These are phyloP conservation scores for Apiospora saccharicola DNA, from an alignment of 2,329 filamentous ascomycete genomes.

Conservation along the genomic window DNA sequence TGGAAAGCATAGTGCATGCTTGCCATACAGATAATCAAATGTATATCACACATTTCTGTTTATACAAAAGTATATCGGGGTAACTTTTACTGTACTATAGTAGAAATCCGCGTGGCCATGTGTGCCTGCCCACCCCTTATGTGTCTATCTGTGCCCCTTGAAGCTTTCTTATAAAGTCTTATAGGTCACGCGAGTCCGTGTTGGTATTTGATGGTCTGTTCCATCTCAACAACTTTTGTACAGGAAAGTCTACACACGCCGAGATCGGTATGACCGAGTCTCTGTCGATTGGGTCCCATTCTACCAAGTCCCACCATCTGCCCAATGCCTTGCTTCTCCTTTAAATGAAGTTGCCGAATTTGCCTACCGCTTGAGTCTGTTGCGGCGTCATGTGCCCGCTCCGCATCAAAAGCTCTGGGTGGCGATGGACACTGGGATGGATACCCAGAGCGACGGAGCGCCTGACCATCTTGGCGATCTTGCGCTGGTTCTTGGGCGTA, in stretches of 20 bases:
- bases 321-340: not conserved
- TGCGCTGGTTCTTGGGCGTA: slow-evolving; percentile 88
- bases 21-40: not conserved
- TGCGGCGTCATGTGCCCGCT: slow-evolving; percentile 27
- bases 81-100: slow-evolving; percentile 41
- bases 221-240: slow-evolving; percentile 25
- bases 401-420: slow-evolving; percentile 78
- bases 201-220: slow-evolving; percentile 32
- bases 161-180: not conserved
- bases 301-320: not conserved
- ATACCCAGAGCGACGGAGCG: slow-evolving; percentile 88
- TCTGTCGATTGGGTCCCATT: not conserved
- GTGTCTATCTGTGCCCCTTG: not conserved
- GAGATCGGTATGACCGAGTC: not conserved
- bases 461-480: slow-evolving; percentile 90
- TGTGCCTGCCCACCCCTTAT: slow-evolving; percentile 27
- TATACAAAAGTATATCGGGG: not conserved
- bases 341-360: slow-evolving; percentile 28
- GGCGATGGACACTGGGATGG: slow-evolving; percentile 88
- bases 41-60: slow-evolving; percentile 31
- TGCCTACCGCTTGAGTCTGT: slow-evolving; percentile 32
- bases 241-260: not conserved
- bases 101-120: slow-evolving; percentile 33
- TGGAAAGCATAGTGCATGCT: slow-evolving; percentile 53
- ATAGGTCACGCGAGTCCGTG: slow-evolving; percentile 17